These are phyloP conservation scores for Colletotrichum viniferum DNA, from an alignment of 2,329 filamentous ascomycete genomes.

Conservation along the genomic window DNA sequence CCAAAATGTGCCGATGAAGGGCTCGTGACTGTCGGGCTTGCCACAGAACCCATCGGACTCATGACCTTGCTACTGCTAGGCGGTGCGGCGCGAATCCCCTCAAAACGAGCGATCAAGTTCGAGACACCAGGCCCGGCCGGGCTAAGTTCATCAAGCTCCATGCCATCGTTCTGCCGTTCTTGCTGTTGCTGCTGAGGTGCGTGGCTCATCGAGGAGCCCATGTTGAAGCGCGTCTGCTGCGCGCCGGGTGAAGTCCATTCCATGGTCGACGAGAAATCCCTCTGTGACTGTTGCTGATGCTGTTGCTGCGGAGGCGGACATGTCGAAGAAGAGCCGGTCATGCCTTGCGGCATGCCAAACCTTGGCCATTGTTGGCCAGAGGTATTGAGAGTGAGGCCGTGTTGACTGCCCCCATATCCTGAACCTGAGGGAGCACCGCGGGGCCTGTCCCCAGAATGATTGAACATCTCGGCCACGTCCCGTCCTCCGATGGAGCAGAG, in stretches of 20 bases:
- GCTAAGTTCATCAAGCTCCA: constrained; percentile 22
- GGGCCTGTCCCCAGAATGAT: constrained; percentile 36
- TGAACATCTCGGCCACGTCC: constrained; percentile 41
- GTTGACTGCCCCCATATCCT: constrained; percentile 13
- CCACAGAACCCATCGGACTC: constrained; percentile 28
- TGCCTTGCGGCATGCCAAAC: constrained; percentile 33
- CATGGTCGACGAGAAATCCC: constrained; percentile 29
- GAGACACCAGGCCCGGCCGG: constrained; percentile 34
- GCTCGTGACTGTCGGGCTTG: constrained; percentile 23
- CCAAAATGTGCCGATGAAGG: constrained; percentile 34
- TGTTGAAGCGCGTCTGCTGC: constrained; percentile 26
- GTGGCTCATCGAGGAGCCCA: background rate
- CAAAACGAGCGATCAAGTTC: constrained; percentile 45
- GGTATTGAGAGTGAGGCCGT: constrained; percentile 30
- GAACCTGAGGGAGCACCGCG: constrained; percentile 30
- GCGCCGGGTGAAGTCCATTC: constrained; percentile 41
- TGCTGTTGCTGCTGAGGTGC: background rate
- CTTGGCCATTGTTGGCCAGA: constrained; percentile 35
- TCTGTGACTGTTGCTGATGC: background rate
- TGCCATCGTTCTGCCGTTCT: constrained; percentile 9
- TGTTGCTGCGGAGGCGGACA: constrained; percentile 24
- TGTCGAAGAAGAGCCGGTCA: constrained; percentile 31
- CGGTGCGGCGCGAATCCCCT: constrained; percentile 37
- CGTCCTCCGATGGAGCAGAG: constrained; percentile 32
- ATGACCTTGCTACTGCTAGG: constrained; percentile 30